Conservation (phyloP, 805 yeast genomes). For the Metschnikowia lunata region DNA sequence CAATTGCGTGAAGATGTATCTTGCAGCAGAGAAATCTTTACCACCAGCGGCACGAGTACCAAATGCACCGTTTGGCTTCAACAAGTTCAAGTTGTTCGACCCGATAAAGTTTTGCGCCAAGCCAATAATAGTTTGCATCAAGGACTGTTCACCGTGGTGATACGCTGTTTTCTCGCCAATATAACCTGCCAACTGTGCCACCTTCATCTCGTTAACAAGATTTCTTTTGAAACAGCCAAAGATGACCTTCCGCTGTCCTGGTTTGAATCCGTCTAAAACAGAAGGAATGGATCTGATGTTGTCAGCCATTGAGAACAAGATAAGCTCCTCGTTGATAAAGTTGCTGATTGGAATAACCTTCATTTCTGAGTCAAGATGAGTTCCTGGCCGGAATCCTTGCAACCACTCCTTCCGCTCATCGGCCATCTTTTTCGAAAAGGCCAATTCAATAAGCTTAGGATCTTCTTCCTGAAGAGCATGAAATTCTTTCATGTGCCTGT, state of each 20-base stretch:
- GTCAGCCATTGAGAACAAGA: constrained; percentile 94
- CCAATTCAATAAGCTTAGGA: constrained; percentile 75
- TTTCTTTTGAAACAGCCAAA: constrained; percentile 85
- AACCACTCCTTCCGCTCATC: constrained; percentile 98
- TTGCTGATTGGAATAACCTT: constrained; percentile 83
- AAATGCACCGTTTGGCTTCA: constrained; percentile 90
- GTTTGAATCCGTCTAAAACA: constrained; percentile 91
- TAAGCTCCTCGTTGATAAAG: constrained; percentile 91
- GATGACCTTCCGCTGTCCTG: constrained; percentile 92
- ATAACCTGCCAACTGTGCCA: constrained; percentile 85
- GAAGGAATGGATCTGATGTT: constrained; percentile 93
- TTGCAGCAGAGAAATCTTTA: constrained; percentile 96
- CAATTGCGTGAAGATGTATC: constrained; percentile 89
- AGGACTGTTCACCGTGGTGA: constrained; percentile 91
- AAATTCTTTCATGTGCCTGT: constrained; percentile 79
- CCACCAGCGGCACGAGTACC: constrained; percentile 98
- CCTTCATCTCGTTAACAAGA: constrained; percentile 73
- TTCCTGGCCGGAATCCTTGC: constrained; percentile 85
- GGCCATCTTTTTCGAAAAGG: constrained; percentile 91
- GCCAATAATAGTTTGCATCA: constrained; percentile 86
- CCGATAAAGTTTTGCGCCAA: constrained; percentile 95
- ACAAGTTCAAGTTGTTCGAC: constrained; percentile 76
- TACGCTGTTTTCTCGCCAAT: constrained; percentile 86
- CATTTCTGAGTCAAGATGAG: constrained; percentile 77
- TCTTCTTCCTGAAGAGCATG: constrained; percentile 79